Evolutionary conservation across 1,284 basidiomycete genomes (phyloP).

Genomic region (Cryptococcus sp.): DNA sequence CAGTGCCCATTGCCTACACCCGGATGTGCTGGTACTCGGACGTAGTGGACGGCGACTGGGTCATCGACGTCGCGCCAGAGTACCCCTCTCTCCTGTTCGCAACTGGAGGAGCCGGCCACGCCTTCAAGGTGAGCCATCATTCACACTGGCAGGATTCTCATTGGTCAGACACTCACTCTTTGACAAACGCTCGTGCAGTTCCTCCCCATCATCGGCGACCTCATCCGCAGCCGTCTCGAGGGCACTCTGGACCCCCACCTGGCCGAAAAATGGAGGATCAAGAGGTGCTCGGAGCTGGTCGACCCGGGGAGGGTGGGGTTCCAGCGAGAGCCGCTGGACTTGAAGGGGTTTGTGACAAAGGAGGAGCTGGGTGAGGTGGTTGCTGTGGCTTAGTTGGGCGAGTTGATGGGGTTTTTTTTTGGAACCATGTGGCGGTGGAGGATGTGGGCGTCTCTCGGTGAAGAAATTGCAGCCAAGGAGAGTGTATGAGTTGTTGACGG

Average conservation of each 20-base stretch:
- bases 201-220: slow-evolving; percentile 68
- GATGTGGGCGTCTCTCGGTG: neutral
- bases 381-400: neutral
- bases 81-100: slow-evolving; percentile 64
- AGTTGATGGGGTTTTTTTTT: neutral
- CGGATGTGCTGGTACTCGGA: slow-evolving; percentile 72
- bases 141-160: neutral
- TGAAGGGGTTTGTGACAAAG: slow-evolving; percentile 9
- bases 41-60: slow-evolving; percentile 64
- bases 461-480: neutral
- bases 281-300: neutral
- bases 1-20: slow-evolving; percentile 61
- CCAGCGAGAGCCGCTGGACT: slow-evolving; percentile 12
- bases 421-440: neutral
- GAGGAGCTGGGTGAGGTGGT: slow-evolving; percentile 3
- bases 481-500: neutral
- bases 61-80: slow-evolving; percentile 64
- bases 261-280: slow-evolving; percentile 51
- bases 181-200: slow-evolving; percentile 19
- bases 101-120: slow-evolving; percentile 75
- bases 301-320: slow-evolving; percentile 15
- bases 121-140: slow-evolving; percentile 61
- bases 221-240: slow-evolving; percentile 66
- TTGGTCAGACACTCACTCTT: neutral
- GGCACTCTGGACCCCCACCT: slow-evolving; percentile 57